These are phyloP conservation scores for Dryas alaskensis DNA, from an alignment of 306 rosid species.

Conservation along the genomic window DNA sequence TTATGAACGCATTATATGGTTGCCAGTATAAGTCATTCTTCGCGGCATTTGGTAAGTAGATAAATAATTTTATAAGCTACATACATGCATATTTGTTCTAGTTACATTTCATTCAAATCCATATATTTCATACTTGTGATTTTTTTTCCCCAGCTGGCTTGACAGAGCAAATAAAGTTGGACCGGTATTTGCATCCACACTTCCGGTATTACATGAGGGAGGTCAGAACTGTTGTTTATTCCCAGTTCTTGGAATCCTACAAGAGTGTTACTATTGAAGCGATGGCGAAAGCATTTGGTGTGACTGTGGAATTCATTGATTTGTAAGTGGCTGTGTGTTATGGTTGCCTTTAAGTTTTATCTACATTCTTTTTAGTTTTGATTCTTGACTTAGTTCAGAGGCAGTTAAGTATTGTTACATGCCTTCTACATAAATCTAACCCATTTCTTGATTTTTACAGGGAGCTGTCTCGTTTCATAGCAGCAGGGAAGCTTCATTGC, in stretches of 20 bases:
- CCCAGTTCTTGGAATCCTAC: conserved; percentile 94
- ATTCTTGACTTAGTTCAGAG: background rate
- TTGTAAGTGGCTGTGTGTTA: conserved; percentile 50
- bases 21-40: conserved; percentile 89
- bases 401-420: background rate
- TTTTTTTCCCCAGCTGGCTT: conserved; percentile 66
- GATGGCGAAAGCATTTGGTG: conserved; percentile 98
- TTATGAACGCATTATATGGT: conserved; percentile 76
- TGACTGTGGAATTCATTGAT: conserved; percentile 88
- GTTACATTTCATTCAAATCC: background rate
- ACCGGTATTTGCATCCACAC: conserved; percentile 87
- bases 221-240: conserved; percentile 78
- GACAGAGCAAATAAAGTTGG: conserved; percentile 84
- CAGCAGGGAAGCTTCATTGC: conserved; percentile 96
- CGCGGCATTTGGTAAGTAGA: conserved; percentile 79
- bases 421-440: background rate
- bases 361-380: background rate
- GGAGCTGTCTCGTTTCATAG: conserved; percentile 95
- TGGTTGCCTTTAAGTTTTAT: conserved; percentile 5
- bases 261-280: conserved; percentile 96
- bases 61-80: background rate
- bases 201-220: conserved; percentile 98
- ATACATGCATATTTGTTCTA: conserved; percentile 2
- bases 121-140: conserved; percentile 1
- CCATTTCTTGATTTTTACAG: conserved; percentile 43